These are phyloP conservation scores for Corymbia maculata DNA, from an alignment of 345 rosid species.

Conservation along the genomic window DNA sequence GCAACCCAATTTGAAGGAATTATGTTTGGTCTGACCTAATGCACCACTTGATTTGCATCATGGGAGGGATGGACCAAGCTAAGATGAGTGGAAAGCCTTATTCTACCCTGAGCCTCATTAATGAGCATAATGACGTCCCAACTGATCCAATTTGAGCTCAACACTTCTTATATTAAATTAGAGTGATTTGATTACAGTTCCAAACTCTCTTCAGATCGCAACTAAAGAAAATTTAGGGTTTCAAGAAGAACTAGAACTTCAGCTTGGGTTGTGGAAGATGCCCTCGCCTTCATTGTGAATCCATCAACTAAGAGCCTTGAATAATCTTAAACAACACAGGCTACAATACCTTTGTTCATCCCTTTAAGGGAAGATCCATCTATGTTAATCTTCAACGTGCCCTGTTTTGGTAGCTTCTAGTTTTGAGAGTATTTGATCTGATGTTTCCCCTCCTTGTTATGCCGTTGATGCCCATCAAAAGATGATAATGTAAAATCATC, in stretches of 20 bases:
- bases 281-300: neutral
- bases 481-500: neutral
- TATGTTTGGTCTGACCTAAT: too few relatives aligned
- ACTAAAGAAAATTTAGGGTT: neutral
- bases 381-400: too few relatives aligned
- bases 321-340: neutral
- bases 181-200: neutral
- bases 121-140: neutral
- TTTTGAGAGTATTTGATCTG: neutral
- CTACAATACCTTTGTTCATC: neutral
- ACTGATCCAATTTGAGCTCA: neutral
- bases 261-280: neutral
- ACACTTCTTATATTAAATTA: neutral
- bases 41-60: too few relatives aligned
- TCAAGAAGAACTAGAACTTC: neutral
- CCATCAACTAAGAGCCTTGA: neutral
- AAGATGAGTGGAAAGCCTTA: neutral
- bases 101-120: neutral
- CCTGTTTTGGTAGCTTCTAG: neutral
- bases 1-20: too few relatives aligned
- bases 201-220: neutral
- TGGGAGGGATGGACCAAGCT: neutral
- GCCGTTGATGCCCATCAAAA: neutral
- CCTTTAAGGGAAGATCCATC: too few relatives aligned
- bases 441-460: neutral